phyloP scores from a whole-genome alignment of 495 filamentous ascomycete species.

The Xylaria flabelliformis region DNA sequence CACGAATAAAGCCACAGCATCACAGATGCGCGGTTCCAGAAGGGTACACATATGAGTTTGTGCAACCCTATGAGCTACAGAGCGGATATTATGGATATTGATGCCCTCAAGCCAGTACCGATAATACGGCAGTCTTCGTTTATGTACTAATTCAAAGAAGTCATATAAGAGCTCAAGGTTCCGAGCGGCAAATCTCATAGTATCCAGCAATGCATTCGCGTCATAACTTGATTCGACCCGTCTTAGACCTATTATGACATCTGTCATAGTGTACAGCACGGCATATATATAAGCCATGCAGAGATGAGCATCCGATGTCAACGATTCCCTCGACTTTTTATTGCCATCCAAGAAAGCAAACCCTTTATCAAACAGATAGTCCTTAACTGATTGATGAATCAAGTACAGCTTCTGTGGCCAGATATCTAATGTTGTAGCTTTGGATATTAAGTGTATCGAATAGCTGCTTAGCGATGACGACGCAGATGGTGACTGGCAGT shows the following conservation, averaged over 20 bases:
- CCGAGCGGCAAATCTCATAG: background rate
- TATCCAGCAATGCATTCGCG: background rate
- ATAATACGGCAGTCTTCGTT: background rate
- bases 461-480: background rate
- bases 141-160: too few relatives aligned
- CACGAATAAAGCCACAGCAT: background rate
- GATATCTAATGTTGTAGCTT: background rate
- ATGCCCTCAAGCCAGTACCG: background rate
- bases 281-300: slow-evolving; percentile 1
- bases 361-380: slow-evolving; percentile 6
- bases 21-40: background rate
- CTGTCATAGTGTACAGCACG: background rate
- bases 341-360: background rate
- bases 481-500: background rate
- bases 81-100: background rate
- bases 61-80: background rate
- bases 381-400: slow-evolving; percentile 8
- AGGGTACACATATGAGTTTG: background rate
- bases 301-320: background rate
- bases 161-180: background rate
- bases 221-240: background rate
- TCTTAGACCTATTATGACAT: background rate
- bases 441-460: background rate
- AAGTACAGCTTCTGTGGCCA: background rate
- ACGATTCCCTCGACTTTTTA: background rate